Base-by-base conservation (phyloP, 495 filamentous ascomycete species). In the Clavariopsis aquatica region DNA sequence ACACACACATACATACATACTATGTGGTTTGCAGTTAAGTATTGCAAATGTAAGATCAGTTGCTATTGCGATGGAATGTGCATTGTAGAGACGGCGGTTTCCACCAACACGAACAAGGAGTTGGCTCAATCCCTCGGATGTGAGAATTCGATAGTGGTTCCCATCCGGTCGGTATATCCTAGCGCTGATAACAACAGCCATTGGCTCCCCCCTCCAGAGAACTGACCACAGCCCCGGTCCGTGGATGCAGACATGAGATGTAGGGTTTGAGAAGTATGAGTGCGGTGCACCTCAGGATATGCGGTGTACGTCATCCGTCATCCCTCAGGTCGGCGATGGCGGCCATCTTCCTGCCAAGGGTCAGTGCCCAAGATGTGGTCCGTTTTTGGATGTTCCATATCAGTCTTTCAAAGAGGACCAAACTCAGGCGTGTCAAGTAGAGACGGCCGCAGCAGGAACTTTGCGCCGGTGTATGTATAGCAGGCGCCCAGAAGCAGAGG, bases 111-210 rank as follows among this genome's bases (percentile, higher is more conserved):
- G 7, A 53, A 27, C 51, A 22, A 28, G 17, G 22, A 10, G 9
- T 53, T 19, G 1, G 20, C n/a, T 26, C 9, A 27, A 29, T 17
- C 38, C 38, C 38, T 43, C 31, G 38, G 6, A 43, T 6, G 12
- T n/a, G 38, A 43, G 38, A 43, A 17, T 51, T 60, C 13, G 28
- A 17, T 24, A n/a, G 22, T 26, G 19, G 22, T 41, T 28, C 3
- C 49, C 34, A 53, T 43, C 47, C 43, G 28, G 26, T 57, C 38
- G 28, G 61, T 57, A 34, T 38, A 15, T 36, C 38, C 61, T 8
- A 43, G 24, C 49, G 56, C 47, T 36, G 43, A 52, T 24, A 41
- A 57, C 12, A 47, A 57, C 36, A 36, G 38, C 17, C 38, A 64
- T 64, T 38, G 46, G 36, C n/a, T 56, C 29, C 10, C 28, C 43